Evolutionary conservation across 257 asterid species (phyloP), one percentile per base, ranked within the genome.

Genomic region (Salvia miltiorrhiza): DNA sequence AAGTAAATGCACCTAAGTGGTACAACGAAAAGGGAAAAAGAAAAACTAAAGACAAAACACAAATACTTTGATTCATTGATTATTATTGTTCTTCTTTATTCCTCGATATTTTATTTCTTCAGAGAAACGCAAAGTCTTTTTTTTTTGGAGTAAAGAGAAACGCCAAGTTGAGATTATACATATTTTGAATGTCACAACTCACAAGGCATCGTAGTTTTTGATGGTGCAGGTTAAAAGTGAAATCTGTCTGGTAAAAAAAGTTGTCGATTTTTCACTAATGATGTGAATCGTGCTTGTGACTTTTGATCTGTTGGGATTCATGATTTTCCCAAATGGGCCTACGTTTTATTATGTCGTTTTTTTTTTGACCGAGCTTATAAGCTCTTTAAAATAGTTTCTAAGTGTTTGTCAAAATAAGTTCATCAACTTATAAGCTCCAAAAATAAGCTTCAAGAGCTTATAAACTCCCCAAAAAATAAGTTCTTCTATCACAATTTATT

Each of bases 211-310:
- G 8, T 49, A 7, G 4, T 9, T 52, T 65, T 64, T 47, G 69
- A 44, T 19, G 20, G 30, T 37, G 70, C 48, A 49, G 69, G 43
- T 16, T 50, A 64, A 57, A 58, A 63, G 53, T 69, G 67, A 65
- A 54, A 47, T 39, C 24, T 37, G 44, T 71, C 53, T 39, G 54
- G 63, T 33, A 32, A 37, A 67, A 32, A 21, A 3, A 14, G 33
- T 2, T 33, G 20, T 47, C 48, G 26, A 26, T 21, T 50, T 28
- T 67, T 74, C 48, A 60, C 63, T 23, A 33, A 13, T 7, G 39
- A 45, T 4, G 19, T 41, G 67, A 43, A 35, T 57, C 39, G 1
- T 55, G 39, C 4, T 26, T 21, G 32, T 69, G 74, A 40, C 57
- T 56, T 67, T 40, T 68, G 28, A 23, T 54, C 13, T 65, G 45